phyloP scores from a whole-genome alignment of 441 rosid genomes.

The Metrosideros polymorpha region DNA sequence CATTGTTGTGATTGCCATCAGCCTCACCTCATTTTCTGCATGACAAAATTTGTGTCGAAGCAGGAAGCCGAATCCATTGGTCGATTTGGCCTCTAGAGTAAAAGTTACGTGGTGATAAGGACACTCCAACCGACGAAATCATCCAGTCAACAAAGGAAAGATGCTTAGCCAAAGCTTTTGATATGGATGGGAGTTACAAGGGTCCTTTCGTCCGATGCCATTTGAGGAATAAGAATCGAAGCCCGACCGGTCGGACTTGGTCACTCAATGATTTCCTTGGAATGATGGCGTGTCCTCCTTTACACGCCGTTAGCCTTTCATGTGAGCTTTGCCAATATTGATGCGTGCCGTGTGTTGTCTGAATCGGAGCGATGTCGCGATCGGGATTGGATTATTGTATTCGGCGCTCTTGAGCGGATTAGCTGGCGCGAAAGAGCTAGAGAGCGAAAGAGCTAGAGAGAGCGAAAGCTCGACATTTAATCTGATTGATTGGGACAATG shows the following conservation, averaged over 20 bases:
- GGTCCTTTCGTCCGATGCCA: background rate
- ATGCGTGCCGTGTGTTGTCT: background rate
- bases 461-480: background rate
- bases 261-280: background rate
- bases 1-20: background rate
- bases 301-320: too few relatives aligned
- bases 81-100: background rate
- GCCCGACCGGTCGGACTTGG: background rate
- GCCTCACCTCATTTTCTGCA: background rate
- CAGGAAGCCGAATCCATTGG: background rate
- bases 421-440: background rate
- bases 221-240: background rate
- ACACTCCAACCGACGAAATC: background rate
- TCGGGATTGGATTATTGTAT: background rate
- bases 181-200: background rate
- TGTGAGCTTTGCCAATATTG: background rate
- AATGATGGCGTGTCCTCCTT: background rate
- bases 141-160: background rate
- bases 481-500: background rate
- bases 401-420: background rate
- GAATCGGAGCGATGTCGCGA: background rate
- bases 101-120: background rate
- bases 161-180: background rate
- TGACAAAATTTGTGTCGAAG: background rate
- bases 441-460: background rate